Evolutionary conservation across 306 rosid genomes (phyloP), one percentile per base, ranked within the genome.

Genomic region (Erythrophleum fordii): DNA sequence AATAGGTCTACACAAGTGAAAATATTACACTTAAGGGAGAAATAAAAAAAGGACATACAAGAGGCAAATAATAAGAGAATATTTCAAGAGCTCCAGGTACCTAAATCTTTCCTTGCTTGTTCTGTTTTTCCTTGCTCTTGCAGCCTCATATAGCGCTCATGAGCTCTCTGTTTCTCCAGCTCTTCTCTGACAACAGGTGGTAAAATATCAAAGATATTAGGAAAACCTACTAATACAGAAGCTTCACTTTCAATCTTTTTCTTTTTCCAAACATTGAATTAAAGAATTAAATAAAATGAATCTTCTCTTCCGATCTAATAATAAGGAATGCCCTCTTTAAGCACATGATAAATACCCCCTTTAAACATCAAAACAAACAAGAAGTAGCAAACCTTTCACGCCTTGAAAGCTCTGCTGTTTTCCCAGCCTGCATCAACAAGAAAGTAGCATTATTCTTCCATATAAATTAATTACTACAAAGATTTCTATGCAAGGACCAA

Each of bases 61-160:
- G n/a, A 39, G 9, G 17, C 1, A 29, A 11, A 25, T 68, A 67
- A 75, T 26, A 18, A 55, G 76, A 77, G 59, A 35, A n/a, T n/a
- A 82, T 58, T 72, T 69, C 70, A 62, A 67, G 73, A 64, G 48
- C n/a, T 9, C 70, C 28, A 28, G 53, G 64, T 91, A 95, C 97
- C 98, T 89, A 95, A 77, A 81, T 92, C 97, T 83, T 95, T 95
- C 85, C n/a, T 90, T 62, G 97, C 86, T 90, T 91, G 97, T 65
- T 92, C 97, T 31, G 97, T 95, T 89, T 95, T 95, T 31, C 97
- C 98, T 77, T 92, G 97, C 85, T 95, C 98, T 84, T 92, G 97
- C 81, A 95, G 81, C 82, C 85, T 88, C 97, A 92, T 95, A 73
- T 90, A 90, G 66, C 94, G 89, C 77, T 95, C 98, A 80, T 88